Evolutionary conservation across 352 stramenopile genomes (phyloP).

Genomic region (Phytophthora multivora): DNA sequence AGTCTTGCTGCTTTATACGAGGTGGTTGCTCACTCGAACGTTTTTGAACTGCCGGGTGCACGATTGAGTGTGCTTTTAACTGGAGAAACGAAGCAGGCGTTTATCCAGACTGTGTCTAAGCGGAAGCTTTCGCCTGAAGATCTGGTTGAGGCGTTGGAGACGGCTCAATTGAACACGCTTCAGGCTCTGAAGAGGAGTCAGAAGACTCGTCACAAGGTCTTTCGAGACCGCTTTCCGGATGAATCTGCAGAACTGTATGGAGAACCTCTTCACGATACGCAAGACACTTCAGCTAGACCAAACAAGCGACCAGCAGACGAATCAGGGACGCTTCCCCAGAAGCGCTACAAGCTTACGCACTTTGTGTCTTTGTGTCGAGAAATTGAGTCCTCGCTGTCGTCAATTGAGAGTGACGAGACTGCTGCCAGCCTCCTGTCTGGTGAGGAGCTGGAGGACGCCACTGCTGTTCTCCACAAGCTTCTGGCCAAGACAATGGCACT

Average conservation of each 20-base stretch:
- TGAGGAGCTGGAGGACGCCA: constrained; percentile 56
- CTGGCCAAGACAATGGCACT: constrained; percentile 39
- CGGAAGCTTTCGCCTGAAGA: constrained; percentile 26
- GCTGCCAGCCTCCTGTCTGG: constrained; percentile 40
- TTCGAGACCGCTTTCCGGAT: constrained; percentile 34
- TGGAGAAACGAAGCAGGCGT: constrained; percentile 23
- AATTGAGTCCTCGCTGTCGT: constrained; percentile 47
- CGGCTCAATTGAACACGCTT: constrained; percentile 13
- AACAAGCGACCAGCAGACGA: constrained; percentile 28
- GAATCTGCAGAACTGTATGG: constrained; percentile 21
- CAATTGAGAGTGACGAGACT: constrained; percentile 28
- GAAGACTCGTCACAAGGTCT: constrained; percentile 7
- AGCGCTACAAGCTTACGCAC: constrained; percentile 33
- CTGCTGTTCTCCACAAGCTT: constrained; percentile 47
- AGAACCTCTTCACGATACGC: constrained; percentile 3
- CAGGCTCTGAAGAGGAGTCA: constrained; percentile 10
- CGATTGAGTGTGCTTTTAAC: constrained; percentile 17
- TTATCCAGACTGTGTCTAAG: constrained; percentile 23
- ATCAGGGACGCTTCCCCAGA: constrained; percentile 7
- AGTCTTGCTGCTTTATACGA: constrained; percentile 52
- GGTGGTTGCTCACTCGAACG: constrained; percentile 54
- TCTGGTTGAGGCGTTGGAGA: constrained; percentile 12
- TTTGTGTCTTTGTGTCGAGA: constrained; percentile 47
- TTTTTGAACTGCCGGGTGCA: constrained; percentile 19
- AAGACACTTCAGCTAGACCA: background rate